Base-by-base conservation (phyloP, 352 stramenopile species). In the Phytopythium montanum region DNA sequence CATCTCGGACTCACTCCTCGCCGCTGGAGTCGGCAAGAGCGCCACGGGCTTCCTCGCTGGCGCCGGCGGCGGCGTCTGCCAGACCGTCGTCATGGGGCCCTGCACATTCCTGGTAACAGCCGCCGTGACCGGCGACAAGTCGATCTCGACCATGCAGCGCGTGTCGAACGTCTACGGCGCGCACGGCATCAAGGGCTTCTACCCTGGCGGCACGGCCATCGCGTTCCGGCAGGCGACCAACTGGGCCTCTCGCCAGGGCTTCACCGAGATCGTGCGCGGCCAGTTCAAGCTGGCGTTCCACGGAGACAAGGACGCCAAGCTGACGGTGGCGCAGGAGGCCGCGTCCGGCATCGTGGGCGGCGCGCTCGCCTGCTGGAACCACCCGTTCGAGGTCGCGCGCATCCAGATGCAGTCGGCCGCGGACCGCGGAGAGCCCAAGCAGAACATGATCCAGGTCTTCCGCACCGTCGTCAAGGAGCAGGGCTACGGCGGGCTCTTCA, bases 361-460 rank as follows among this genome's bases (percentile, higher is more conserved):
- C 18, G 86, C 81, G 14, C 59, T 97, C 45, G 74, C 89, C 48
- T 96, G 88, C 77, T 97, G 89, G 89, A 97, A 97, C 76, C 89
- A 97, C 68, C 89, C 89, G 26, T 97, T 97, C 56, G 89, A 97
- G 63, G 88, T 97, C 53, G 88, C 88, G 44, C 88, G 88, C 58
- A 97, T 97, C 64, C 87, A 97, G 73, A 97, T 97, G 88, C 88
- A 97, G 68, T 93, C 87, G 39, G 83, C 87, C 9, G 88, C 87
- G 4, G 87, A 95, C 63, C 87, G 87, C 44, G 88, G 88, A 26
- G 87, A 97, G 64, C 80, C 88, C 48, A 92, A 92, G 75, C 81
- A 95, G 68, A 94, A 88, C 77, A 96, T 97, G 85, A 54, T 94
- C 34, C 85, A 95, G 64, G 87, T 95, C 44, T 95, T 97, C 72